Evolutionary conservation across 2,329 filamentous ascomycete genomes (phyloP).

Genomic region (Cadophora gregata): DNA sequence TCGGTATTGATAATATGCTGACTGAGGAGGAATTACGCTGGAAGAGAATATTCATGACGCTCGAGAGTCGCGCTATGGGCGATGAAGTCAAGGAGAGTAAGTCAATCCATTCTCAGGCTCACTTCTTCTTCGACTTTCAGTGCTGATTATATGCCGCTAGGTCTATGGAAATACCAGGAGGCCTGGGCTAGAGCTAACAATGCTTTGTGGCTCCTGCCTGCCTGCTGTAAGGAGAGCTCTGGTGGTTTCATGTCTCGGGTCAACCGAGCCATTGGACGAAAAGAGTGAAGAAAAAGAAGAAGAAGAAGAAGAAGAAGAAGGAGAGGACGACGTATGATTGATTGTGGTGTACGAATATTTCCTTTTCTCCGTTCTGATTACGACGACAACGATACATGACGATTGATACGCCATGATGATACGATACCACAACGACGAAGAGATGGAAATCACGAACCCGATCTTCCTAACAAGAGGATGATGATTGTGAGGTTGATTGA

Average conservation of each 20-base stretch:
- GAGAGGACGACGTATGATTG: neutral
- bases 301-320: neutral
- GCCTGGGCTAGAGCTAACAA: neutral
- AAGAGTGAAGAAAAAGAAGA: neutral
- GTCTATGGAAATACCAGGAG: slow-evolving; percentile 8
- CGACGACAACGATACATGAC: neutral
- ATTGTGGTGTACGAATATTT: neutral
- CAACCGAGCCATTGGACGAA: slow-evolving; percentile 3
- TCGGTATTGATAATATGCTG: slow-evolving; percentile 1
- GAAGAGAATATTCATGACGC: slow-evolving; percentile 53
- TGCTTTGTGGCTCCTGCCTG: neutral
- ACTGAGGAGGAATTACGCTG: slow-evolving; percentile 52
- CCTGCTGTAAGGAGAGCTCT: slow-evolving; percentile 5
- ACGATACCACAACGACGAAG: neutral
- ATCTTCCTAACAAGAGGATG: neutral
- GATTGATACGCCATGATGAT: neutral
- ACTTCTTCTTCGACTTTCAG: neutral
- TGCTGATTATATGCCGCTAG: neutral
- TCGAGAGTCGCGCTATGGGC: slow-evolving; percentile 55
- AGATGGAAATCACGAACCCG: neutral
- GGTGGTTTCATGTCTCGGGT: slow-evolving; percentile 7
- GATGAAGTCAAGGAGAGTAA: slow-evolving; percentile 53
- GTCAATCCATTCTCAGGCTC: neutral
- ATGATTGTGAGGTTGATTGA: neutral
- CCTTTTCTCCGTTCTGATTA: neutral